These are phyloP conservation scores for Mrakia blollopis DNA, from an alignment of 768 basidiomycete species.

Conservation along the genomic window DNA sequence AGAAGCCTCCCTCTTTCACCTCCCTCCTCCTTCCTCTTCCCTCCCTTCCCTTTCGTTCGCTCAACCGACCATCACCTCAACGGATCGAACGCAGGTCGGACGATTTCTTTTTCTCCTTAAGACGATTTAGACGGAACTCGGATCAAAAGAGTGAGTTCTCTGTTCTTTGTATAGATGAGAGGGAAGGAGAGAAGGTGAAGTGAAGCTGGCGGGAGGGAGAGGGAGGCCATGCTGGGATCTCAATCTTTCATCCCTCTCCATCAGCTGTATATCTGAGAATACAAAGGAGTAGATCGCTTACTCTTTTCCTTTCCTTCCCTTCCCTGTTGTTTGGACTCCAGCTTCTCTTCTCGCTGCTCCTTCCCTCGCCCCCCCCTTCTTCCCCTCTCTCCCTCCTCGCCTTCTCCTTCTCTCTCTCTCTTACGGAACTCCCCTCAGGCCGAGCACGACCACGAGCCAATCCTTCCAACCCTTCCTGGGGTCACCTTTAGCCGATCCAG, in stretches of 20 bases:
- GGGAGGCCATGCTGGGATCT: no score
- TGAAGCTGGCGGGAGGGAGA: not conserved
- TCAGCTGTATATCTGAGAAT: no score
- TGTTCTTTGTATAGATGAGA: not conserved
- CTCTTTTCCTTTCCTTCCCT: not conserved
- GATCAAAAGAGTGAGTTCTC: not conserved
- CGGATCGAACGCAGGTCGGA: conserved; percentile 3
- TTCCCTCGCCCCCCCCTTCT: not conserved
- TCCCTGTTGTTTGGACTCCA: no score
- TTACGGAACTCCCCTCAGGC: not conserved
- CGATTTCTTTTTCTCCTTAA: not conserved
- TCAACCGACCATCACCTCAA: not conserved
- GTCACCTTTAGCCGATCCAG: no score
- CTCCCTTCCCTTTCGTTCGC: no score
- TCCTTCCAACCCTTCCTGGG: no score
- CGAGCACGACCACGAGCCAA: not conserved
- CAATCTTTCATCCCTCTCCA: not conserved
- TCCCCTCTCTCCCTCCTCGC: not conserved
- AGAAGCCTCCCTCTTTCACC: no score
- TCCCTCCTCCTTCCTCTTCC: no score
- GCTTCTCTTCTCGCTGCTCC: not conserved
- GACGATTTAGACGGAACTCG: no score
- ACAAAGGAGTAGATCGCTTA: not conserved
- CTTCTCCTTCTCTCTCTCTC: not conserved
- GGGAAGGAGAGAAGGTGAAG: not conserved